Evolutionary conservation across 306 rosid genomes (phyloP).

Genomic region (Malus orientalis): DNA sequence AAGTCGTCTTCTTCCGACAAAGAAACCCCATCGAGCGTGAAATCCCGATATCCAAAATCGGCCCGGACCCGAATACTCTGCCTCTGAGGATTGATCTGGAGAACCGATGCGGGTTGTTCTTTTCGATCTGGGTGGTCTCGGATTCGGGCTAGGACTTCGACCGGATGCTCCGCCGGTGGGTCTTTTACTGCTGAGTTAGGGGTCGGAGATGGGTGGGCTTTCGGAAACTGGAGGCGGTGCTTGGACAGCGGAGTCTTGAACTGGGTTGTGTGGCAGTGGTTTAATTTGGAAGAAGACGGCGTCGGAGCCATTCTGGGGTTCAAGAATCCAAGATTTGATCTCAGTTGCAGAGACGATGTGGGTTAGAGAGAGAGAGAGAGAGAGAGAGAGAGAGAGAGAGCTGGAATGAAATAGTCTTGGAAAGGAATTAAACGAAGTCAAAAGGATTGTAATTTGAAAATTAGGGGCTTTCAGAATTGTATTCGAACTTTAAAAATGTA

Average conservation of each 20-base stretch:
- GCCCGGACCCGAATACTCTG: conserved; percentile 70
- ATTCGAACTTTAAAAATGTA: conserved; percentile 39
- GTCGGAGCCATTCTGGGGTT: conserved; percentile 70
- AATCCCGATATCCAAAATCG: conserved; percentile 90
- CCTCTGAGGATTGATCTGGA: conserved; percentile 44
- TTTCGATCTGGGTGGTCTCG: conserved; percentile 81
- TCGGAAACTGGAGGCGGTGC: conserved; percentile 64
- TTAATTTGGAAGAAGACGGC: conserved; percentile 75
- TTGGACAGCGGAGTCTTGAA: conserved; percentile 75
- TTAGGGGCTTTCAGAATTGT: neutral
- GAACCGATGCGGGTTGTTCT: conserved; percentile 53
- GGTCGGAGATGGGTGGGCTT: conserved; percentile 49
- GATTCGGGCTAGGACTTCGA: conserved; percentile 84
- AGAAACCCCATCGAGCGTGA: conserved; percentile 90
- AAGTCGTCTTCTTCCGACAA: conserved; percentile 76
- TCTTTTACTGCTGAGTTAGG: conserved; percentile 45
- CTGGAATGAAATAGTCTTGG: conserved; percentile 3
- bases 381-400: conserved; percentile 9
- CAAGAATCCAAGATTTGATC: conserved; percentile 23
- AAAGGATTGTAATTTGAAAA: conserved; percentile 7
- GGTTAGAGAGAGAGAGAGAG: neutral
- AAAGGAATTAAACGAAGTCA: neutral
- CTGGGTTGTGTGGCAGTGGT: conserved; percentile 33
- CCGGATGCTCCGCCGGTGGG: conserved; percentile 71
- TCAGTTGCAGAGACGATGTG: neutral